These are phyloP conservation scores for Pisolithus sp. DNA, from an alignment of 768 basidiomycete species.

Conservation along the genomic window DNA sequence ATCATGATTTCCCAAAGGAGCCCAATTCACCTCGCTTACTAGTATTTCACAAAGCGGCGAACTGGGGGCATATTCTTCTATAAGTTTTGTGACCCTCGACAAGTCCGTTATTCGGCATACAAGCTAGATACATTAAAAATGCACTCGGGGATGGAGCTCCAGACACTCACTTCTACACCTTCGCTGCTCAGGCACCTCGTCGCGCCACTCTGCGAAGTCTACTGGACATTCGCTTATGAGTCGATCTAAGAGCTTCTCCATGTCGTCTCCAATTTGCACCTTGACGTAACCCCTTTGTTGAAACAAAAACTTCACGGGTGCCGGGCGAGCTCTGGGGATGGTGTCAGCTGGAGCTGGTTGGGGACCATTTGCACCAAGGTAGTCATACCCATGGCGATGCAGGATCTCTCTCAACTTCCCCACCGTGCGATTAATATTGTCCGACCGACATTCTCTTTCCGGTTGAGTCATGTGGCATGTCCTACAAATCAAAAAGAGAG, in stretches of 20 bases:
- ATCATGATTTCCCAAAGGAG: constrained; percentile 38
- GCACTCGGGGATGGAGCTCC: not conserved
- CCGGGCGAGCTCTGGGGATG: constrained; percentile 46
- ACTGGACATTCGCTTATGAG: constrained; percentile 38
- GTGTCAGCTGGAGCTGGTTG: not conserved
- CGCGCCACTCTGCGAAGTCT: constrained; percentile 37
- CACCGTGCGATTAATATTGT: constrained; percentile 58
- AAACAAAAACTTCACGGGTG: constrained; percentile 65
- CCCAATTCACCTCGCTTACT: constrained; percentile 48
- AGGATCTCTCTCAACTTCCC: constrained; percentile 51
- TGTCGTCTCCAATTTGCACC: constrained; percentile 33
- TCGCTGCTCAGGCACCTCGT: constrained; percentile 27
- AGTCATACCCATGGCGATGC: constrained; percentile 39
- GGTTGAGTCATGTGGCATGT: constrained; percentile 1
- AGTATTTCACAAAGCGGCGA: constrained; percentile 34
- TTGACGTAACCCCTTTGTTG: constrained; percentile 47
- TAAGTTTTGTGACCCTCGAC: constrained; percentile 30
- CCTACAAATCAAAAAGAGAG: not conserved
- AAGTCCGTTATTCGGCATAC: constrained; percentile 39
- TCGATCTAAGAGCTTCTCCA: constrained; percentile 32
- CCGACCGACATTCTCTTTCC: constrained; percentile 53
- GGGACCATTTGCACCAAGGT: not conserved
- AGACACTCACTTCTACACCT: constrained; percentile 29
- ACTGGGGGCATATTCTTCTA: constrained; percentile 20
- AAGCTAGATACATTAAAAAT: constrained; percentile 28